Evolutionary conservation across 2,329 filamentous ascomycete genomes (phyloP).

Genomic region (Fusarium sp.): DNA sequence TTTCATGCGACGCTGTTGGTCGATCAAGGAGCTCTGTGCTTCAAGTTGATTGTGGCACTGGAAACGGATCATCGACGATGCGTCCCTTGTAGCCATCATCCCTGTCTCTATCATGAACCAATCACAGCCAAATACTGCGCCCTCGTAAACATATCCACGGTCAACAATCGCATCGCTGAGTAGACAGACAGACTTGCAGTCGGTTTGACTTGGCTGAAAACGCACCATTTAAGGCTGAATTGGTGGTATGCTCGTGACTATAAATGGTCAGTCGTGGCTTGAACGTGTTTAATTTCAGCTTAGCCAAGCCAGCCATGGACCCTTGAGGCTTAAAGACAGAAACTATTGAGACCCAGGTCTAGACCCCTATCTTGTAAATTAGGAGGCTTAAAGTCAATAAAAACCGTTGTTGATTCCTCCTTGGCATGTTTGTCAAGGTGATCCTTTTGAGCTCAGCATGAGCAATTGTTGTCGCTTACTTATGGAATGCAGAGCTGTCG

Average conservation of each 20-base stretch:
- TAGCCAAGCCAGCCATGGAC: slow-evolving; percentile 19
- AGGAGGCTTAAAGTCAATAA: neutral
- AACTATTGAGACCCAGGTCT: neutral
- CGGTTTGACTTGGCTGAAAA: neutral
- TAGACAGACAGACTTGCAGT: neutral
- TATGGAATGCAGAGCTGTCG: neutral
- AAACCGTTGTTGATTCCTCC: neutral
- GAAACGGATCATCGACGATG: slow-evolving; percentile 24
- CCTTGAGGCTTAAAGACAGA: slow-evolving; percentile 22
- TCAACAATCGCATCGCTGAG: neutral
- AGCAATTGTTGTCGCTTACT: neutral
- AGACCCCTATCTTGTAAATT: slow-evolving; percentile 8
- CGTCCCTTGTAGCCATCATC: neutral
- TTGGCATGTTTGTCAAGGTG: neutral
- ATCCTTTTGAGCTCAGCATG: neutral
- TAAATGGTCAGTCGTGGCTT: slow-evolving; percentile 5
- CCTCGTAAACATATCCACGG: neutral
- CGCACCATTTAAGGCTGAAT: slow-evolving; percentile 21
- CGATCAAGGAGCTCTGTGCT: slow-evolving; percentile 17
- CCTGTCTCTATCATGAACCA: neutral
- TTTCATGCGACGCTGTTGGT: slow-evolving; percentile 20
- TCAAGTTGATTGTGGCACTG: slow-evolving; percentile 22
- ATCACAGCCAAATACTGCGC: neutral
- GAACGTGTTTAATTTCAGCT: slow-evolving; percentile 10
- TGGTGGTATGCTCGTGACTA: slow-evolving; percentile 8